Conservation (phyloP, 768 basidiomycete species). For the Trametes coccinea region DNA sequence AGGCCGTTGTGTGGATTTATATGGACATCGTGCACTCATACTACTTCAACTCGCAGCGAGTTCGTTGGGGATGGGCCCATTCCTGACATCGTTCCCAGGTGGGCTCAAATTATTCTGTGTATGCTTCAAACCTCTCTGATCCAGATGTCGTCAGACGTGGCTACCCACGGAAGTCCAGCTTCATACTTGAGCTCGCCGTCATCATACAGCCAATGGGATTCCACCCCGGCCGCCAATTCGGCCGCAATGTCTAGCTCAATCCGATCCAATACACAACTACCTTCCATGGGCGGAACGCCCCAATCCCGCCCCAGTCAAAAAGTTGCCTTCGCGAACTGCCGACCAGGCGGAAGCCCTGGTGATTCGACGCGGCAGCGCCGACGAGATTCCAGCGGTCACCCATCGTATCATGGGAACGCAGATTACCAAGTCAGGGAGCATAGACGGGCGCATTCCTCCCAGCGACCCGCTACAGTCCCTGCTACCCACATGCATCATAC, state of each 20-base stretch:
- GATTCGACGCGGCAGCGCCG: neutral
- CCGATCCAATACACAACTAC: neutral
- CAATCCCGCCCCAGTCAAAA: neutral
- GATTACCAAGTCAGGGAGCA: too few relatives aligned
- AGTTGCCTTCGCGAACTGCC: neutral
- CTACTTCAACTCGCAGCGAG: neutral
- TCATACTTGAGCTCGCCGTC: neutral
- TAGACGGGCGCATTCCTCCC: neutral
- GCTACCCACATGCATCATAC: neutral
- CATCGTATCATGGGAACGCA: neutral
- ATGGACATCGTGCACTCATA: neutral
- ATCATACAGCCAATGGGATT: neutral
- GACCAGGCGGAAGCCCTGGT: neutral
- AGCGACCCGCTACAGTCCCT: neutral
- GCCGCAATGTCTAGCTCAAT: neutral
- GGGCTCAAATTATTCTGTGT: neutral
- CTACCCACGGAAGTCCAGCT: neutral
- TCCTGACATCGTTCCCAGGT: neutral
- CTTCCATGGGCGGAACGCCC: neutral
- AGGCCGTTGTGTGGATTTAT: neutral
- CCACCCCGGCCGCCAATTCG: neutral
- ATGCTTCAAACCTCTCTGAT: too few relatives aligned
- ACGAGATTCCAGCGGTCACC: too few relatives aligned
- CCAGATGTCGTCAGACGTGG: too few relatives aligned
- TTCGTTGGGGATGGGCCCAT: neutral